These are phyloP conservation scores for Tylopilus sp. DNA, from an alignment of 768 basidiomycete species.

Conservation along the genomic window DNA sequence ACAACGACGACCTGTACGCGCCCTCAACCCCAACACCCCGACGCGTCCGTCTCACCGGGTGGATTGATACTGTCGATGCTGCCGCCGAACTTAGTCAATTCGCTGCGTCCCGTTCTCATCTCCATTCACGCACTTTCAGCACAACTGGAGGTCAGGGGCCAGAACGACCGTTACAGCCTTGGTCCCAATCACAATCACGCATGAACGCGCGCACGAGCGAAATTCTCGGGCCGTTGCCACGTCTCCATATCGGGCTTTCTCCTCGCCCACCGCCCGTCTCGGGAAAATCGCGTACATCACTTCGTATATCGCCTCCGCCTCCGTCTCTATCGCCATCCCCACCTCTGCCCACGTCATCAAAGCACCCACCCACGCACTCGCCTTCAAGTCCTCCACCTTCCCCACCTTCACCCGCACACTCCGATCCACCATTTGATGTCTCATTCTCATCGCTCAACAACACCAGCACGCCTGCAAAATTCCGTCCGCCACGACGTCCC, in stretches of 20 bases:
- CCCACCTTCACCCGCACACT: neutral
- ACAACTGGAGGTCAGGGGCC: neutral
- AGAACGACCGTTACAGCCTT: neutral
- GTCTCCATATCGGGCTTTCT: neutral
- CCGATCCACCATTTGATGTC: slow-evolving; percentile 20
- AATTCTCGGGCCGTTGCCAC: neutral
- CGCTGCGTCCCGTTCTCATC: slow-evolving; percentile 30
- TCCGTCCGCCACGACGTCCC: slow-evolving; percentile 6
- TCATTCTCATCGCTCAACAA: slow-evolving; percentile 25
- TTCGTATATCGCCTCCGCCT: neutral
- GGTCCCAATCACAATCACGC: neutral
- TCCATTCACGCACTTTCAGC: neutral
- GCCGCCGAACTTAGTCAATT: slow-evolving; percentile 50
- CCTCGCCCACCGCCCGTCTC: neutral
- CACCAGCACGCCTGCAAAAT: slow-evolving; percentile 29
- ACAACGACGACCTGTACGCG: slow-evolving; percentile 11
- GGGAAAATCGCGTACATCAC: neutral
- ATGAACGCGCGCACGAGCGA: neutral
- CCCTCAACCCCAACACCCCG: slow-evolving; percentile 22
- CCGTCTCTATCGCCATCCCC: neutral
- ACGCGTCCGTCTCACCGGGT: slow-evolving; percentile 48
- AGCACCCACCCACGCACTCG: neutral
- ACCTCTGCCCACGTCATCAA: neutral
- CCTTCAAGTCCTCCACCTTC: slow-evolving; percentile 1
- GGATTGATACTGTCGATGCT: slow-evolving; percentile 53